Evolutionary conservation across 2,329 filamentous ascomycete species (phyloP).

Genomic region (Pleurostoma richardsiae): DNA sequence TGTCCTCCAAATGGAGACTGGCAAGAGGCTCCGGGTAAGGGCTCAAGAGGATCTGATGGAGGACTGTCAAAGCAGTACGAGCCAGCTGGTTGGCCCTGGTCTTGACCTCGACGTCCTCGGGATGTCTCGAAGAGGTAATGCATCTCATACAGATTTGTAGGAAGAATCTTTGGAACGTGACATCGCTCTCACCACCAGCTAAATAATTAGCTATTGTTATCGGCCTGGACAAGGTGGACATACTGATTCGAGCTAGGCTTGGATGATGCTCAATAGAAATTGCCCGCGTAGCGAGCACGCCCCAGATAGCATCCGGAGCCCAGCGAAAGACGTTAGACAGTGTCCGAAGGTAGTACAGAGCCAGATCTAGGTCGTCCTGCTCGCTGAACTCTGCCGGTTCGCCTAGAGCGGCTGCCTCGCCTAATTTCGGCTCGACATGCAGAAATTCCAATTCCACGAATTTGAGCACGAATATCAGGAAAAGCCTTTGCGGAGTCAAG

Average conservation of each 20-base stretch:
- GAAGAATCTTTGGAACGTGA: conserved; percentile 64
- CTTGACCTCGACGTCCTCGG: conserved; percentile 28
- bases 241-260: conserved; percentile 44
- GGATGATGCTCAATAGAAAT: conserved; percentile 41
- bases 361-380: conserved; percentile 69
- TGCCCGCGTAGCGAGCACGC: conserved; percentile 59
- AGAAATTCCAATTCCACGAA: conserved; percentile 52
- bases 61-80: conserved; percentile 62
- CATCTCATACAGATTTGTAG: conserved; percentile 61
- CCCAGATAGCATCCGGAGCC: conserved; percentile 66
- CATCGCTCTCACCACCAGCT: conserved; percentile 50
- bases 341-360: conserved; percentile 72
- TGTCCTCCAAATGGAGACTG: conserved; percentile 62
- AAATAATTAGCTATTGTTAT: conserved; percentile 13
- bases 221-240: conserved; percentile 20
- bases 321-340: conserved; percentile 68
- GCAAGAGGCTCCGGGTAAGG: conserved; percentile 55
- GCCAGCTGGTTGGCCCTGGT: conserved; percentile 62
- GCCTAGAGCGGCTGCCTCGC: conserved; percentile 16
- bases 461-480: conserved; percentile 55
- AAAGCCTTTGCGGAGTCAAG: conserved; percentile 40
- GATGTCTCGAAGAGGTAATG: conserved; percentile 39
- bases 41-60: conserved; percentile 64
- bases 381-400: conserved; percentile 33
- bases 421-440: conserved; percentile 18